Evolutionary conservation across 306 rosid species (phyloP).

Genomic region (Inga leiocalycina): DNA sequence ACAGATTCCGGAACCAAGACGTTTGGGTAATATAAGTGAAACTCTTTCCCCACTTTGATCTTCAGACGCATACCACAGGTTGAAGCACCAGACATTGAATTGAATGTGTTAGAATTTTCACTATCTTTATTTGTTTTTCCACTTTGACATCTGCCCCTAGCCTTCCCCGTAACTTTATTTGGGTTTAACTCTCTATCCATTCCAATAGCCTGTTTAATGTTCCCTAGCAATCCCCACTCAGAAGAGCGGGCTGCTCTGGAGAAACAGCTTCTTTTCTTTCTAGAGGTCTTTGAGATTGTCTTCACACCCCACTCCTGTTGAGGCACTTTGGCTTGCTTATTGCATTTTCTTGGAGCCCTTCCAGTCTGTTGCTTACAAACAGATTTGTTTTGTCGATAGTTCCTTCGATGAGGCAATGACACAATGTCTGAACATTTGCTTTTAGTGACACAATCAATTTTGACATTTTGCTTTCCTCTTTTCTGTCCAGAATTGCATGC

Average conservation of each 20-base stretch:
- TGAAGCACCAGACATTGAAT: constrained; percentile 44
- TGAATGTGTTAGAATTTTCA: constrained; percentile 46
- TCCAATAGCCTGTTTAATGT: constrained; percentile 54
- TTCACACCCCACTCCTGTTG: constrained; percentile 37
- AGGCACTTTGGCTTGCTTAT: constrained; percentile 45
- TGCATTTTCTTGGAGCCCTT: constrained; percentile 63
- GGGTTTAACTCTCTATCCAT: constrained; percentile 48
- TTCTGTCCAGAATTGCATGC: constrained; percentile 38
- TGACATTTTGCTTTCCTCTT: constrained; percentile 48
- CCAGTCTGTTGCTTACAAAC: constrained; percentile 54
- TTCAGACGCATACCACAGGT: constrained; percentile 69
- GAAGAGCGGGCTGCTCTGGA: constrained; percentile 78
- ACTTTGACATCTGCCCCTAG: constrained; percentile 49
- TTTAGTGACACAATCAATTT: constrained; percentile 49
- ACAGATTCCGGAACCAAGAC: constrained; percentile 51
- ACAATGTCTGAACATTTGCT: constrained; percentile 30
- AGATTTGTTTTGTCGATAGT: constrained; percentile 48
- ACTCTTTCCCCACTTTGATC: constrained; percentile 72
- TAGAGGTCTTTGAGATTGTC: constrained; percentile 46
- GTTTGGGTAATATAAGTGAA: constrained; percentile 48
- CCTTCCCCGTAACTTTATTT: constrained; percentile 49
- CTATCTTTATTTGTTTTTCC: constrained; percentile 49
- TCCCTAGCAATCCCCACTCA: constrained; percentile 77
- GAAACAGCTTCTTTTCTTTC: constrained; percentile 81
- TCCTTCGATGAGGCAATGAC: constrained; percentile 53